Percentiles rank a stretch among this genome's conserved stretches.
These are phyloP conservation scores for Magnusiomyces tetraspermus DNA, from an alignment of 1,139 yeast species.

Conservation along the genomic window DNA sequence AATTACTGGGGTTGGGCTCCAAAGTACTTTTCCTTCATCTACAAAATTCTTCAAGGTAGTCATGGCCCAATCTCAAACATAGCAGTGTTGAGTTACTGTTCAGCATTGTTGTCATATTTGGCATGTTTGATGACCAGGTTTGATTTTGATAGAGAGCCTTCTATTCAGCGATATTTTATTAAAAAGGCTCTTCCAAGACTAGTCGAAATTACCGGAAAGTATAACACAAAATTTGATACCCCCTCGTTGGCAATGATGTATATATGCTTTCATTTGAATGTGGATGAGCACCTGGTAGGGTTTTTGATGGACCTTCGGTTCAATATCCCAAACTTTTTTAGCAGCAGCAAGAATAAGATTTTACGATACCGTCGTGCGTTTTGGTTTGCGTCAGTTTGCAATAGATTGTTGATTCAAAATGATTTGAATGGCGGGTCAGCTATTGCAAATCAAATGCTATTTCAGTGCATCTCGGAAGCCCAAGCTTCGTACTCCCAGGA, in stretches of 20 bases:
- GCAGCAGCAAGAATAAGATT: background rate
- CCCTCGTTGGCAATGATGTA: conserved; percentile 4
- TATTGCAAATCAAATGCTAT: background rate
- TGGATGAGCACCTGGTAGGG: conserved; percentile 1
- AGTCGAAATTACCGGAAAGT: conserved; percentile 2
- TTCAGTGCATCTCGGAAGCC: conserved; percentile 4
- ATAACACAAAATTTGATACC: conserved; percentile 4
- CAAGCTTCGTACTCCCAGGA: conserved; percentile 1
- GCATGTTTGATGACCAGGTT: conserved; percentile 2
- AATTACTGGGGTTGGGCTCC: conserved; percentile 8
- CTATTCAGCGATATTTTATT: conserved; percentile 5
- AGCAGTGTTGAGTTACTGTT: background rate
- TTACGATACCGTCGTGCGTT: conserved; percentile 3
- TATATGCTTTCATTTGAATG: conserved; percentile 3
- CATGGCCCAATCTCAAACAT: background rate
- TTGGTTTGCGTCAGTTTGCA: conserved; percentile 5
- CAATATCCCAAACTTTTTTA: background rate
- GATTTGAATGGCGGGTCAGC: conserved; percentile 1
- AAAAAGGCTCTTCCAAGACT: conserved; percentile 4
- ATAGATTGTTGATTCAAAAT: conserved; percentile 2
- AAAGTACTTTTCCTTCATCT: conserved; percentile 5
- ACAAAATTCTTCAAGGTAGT: conserved; percentile 3
- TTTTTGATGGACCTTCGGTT: background rate
- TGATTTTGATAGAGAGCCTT: conserved; percentile 3
- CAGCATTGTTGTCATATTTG: background rate